Percentiles rank a stretch among this genome's conserved stretches.
Evolutionary conservation across 73 alveolate genomes (phyloP).

Genomic region (Uronychia setigera): DNA sequence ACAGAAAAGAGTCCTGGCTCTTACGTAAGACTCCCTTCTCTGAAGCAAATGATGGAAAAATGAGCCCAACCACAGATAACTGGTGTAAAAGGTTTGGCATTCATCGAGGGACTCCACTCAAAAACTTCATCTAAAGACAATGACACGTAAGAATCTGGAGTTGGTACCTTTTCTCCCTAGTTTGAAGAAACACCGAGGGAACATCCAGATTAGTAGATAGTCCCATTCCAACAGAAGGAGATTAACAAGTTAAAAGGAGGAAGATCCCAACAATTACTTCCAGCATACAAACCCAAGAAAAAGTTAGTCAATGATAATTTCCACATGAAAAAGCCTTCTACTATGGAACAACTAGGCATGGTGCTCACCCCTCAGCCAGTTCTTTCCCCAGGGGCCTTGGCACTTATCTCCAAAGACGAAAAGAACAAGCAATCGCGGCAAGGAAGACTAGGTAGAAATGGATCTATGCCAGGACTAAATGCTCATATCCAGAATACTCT

Average conservation of each 20-base stretch:
- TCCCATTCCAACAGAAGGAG: no score
- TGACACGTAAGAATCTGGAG: background rate
- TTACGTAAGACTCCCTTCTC: background rate
- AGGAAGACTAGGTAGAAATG: background rate
- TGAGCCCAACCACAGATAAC: background rate
- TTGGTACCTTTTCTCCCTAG: background rate
- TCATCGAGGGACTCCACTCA: background rate
- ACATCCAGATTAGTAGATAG: no score
- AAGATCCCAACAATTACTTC: background rate
- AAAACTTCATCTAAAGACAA: background rate
- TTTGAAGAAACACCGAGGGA: no score
- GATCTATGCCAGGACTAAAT: background rate
- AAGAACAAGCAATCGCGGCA: background rate
- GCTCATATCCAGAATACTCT: background rate
- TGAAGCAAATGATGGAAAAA: background rate
- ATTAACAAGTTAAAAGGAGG: background rate
- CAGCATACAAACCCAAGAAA: no score
- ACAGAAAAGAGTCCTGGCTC: background rate
- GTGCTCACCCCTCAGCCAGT: no score
- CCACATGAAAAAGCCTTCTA: no score
- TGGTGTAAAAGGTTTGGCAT: background rate
- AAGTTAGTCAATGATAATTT: no score
- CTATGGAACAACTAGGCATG: background rate
- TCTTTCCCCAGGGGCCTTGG: background rate
- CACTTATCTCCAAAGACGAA: background rate